These are phyloP conservation scores for Phialophora expanda DNA, from an alignment of 2,329 filamentous ascomycete genomes.

Conservation along the genomic window DNA sequence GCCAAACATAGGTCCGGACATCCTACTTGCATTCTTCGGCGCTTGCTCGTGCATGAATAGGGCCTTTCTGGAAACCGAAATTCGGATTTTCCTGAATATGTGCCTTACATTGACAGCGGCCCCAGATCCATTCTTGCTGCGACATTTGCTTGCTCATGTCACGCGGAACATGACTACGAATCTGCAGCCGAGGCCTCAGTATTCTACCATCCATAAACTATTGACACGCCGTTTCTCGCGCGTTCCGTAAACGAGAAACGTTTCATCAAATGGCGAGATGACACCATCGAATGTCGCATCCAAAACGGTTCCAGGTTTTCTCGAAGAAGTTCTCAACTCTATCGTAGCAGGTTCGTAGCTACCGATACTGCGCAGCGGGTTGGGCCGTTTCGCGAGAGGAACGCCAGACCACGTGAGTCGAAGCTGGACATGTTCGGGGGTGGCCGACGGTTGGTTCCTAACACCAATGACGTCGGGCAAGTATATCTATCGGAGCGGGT, in stretches of 20 bases:
- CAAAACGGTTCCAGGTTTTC: background rate
- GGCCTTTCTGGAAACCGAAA: background rate
- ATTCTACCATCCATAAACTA: constrained; percentile 7
- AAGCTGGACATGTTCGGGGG: constrained; percentile 4
- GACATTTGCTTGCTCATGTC: background rate
- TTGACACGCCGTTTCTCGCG: constrained; percentile 16
- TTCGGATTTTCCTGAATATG: background rate
- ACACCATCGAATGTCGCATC: background rate
- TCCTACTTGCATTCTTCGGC: background rate
- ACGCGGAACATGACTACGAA: background rate
- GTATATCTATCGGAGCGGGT: background rate
- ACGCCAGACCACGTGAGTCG: constrained; percentile 23
- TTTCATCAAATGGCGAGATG: background rate
- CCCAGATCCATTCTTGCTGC: background rate
- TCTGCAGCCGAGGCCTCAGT: background rate
- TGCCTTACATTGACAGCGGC: background rate
- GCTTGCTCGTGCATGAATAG: background rate
- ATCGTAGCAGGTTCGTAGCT: background rate
- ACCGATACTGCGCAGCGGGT: background rate
- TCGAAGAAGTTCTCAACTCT: background rate
- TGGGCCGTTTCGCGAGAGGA: constrained; percentile 7
- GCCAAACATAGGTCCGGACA: background rate
- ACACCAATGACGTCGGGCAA: constrained; percentile 16
- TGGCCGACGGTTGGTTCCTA: constrained; percentile 13
- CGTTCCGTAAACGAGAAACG: constrained; percentile 6